These are phyloP conservation scores for Phytophthora nicotianae DNA, from an alignment of 352 stramenopile genomes.

Conservation along the genomic window DNA sequence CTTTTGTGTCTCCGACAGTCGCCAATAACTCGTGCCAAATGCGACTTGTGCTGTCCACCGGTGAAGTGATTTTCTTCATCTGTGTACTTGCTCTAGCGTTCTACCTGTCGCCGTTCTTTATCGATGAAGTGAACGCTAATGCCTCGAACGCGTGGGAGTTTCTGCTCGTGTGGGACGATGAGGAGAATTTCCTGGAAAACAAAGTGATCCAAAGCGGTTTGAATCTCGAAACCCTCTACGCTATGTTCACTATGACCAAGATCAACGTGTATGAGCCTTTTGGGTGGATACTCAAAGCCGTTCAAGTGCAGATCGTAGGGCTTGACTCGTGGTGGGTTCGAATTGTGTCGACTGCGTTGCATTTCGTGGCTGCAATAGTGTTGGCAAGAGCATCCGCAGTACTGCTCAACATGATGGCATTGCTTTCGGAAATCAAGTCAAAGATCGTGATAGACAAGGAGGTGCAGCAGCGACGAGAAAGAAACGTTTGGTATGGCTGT, in stretches of 20 bases:
- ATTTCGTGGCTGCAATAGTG: constrained; percentile 36
- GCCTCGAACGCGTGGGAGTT: constrained; percentile 47
- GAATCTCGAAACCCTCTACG: constrained; percentile 31
- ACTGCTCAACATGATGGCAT: constrained; percentile 31
- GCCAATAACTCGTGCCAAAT: constrained; percentile 15
- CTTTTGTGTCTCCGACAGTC: constrained; percentile 8
- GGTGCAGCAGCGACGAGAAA: not conserved
- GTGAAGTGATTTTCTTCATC: constrained; percentile 23
- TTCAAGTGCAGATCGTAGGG: constrained; percentile 39
- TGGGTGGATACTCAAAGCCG: constrained; percentile 66
- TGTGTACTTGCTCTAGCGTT: constrained; percentile 10
- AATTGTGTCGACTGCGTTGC: constrained; percentile 47
- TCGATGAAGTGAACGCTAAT: constrained; percentile 7
- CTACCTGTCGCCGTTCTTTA: constrained; percentile 26
- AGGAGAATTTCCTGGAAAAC: constrained; percentile 64
- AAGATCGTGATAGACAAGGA: not conserved
- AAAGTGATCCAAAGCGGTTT: constrained; percentile 47
- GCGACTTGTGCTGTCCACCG: constrained; percentile 25
- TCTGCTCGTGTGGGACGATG: constrained; percentile 58
- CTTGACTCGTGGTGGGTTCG: constrained; percentile 49
- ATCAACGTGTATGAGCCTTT: constrained; percentile 80
- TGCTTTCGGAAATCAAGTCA: constrained; percentile 16
- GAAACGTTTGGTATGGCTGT: constrained; percentile 27
- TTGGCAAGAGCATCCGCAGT: constrained; percentile 34
- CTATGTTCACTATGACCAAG: constrained; percentile 56